phyloP scores from a whole-genome alignment of 345 rosid genomes.

The Zanthoxylum bungeanum region DNA sequence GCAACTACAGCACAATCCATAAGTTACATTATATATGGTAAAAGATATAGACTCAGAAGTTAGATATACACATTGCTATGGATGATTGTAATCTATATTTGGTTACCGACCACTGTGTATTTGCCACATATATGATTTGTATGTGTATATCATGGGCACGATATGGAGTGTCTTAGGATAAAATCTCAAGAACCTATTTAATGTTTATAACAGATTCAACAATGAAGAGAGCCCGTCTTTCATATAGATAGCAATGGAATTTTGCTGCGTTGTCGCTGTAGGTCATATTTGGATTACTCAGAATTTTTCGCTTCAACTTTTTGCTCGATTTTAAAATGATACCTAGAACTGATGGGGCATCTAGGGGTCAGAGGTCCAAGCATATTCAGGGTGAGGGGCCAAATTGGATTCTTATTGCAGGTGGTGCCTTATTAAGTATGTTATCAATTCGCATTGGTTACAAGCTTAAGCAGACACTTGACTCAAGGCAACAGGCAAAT shows the following conservation, averaged over 20 bases:
- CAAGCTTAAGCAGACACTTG: constrained; percentile 76
- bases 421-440: constrained; percentile 92
- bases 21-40: background rate
- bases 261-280: constrained; percentile 28
- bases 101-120: background rate
- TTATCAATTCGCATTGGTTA: constrained; percentile 85
- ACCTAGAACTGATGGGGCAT: constrained; percentile 39
- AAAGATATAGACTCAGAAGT: background rate
- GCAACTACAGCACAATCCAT: background rate
- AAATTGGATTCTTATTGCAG: constrained; percentile 89
- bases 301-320: constrained; percentile 16
- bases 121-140: background rate
- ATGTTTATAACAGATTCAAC: background rate
- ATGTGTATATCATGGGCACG: background rate
- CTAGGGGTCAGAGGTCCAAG: constrained; percentile 52
- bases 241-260: constrained; percentile 9
- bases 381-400: constrained; percentile 55
- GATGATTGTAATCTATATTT: background rate
- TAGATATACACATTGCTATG: background rate
- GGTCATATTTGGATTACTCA: constrained; percentile 55
- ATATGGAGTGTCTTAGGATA: background rate
- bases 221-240: too few species aligned
- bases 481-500: constrained; percentile 48
- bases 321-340: constrained; percentile 53
- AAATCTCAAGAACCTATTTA: background rate